Evolutionary conservation across 2,329 filamentous ascomycete genomes (phyloP), one percentile per base, ranked within the genome.

Genomic region (Aspergillus ruber): DNA sequence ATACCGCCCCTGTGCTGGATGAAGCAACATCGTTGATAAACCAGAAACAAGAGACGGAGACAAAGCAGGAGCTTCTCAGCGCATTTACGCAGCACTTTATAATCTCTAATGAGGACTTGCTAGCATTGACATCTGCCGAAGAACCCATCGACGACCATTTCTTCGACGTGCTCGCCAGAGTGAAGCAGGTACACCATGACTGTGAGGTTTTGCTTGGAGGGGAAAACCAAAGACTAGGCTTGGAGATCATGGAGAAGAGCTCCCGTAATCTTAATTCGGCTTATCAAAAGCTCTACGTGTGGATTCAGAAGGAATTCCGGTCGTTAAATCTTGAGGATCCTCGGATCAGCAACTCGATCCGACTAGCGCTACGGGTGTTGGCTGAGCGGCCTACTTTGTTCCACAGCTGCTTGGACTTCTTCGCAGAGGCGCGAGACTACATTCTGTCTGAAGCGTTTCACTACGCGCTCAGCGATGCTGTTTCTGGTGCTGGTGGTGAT

Each of bases 211-310:
- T 98, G 4, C 81, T 98, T 1, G 91, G 90, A 2, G 88, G 90
- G 25, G 90, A 96, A 65, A 88, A 90, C 58, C 90, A 97, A 68
- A 84, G 84, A 7, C 73, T 96, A 0, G 93, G 91, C 0, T 74
- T 94, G 3, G 90, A 97, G 59, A 80, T 97, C 43, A 90, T 97
- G 78, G 91, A 96, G 53, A 83, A 91, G 65, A 91, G 85, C 47
- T 90, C 90, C 0, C 89, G 88, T 50, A 83, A 88, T 52, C 78
- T 98, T 43, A 93, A 95, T 60, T 78, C 84, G 13, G 91, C 88
- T 4, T 98, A 93, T 58, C 91, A 98, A 64, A 98, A 96, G 64
- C 78, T 98, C 2, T 96, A 95, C 69, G 84, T 88, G 58, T 98
- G 91, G 91, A 84, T 95, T 17, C 90, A 96, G 64, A 84, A 86